Evolutionary conservation across 805 yeast genomes (phyloP), one percentile per base, ranked within the genome.

Genomic region (Wickerhamiella nectarea): DNA sequence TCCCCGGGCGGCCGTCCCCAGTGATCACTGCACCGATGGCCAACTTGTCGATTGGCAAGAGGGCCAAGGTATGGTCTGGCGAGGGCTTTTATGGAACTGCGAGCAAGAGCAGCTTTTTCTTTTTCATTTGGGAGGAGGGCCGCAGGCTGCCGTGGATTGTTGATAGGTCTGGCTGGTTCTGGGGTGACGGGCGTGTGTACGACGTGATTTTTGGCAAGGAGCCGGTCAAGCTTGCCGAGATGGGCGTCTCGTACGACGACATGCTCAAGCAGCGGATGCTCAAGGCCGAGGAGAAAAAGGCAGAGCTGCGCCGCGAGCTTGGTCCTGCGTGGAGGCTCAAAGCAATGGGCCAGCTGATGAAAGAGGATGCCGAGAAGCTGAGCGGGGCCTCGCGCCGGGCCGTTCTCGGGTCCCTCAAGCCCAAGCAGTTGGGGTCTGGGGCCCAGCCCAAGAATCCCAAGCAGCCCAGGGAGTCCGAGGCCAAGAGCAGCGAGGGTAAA

Each of bases 111-210:
- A 70, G 81, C 42, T 83, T 83, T 59, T 77, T 80, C 68, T 79
- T 82, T 56, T 72, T 80, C 38, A 60, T 84, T 50, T 76, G 74
- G 58, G 89, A 82, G 53, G 60, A 65, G 18, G 70, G 71, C 17
- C 60, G 56, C 34, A 62, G 65, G 46, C 66, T 73, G 33, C 84
- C 82, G 19, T 83, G 87, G 84, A 63, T 80, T 14, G 80, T 82
- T 15, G 94, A 84, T 57, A 68, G 94, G 51, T 78, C 76, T 53
- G 94, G 94, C 10, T 84, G 85, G 68, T 84, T 81, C 64, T 84
- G 94, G 94, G 87, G 91, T 26, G 94, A 84, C 59, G 94, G 94
- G 12, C 68, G 94, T 47, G 80, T 84, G 1, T 80, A 78, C 61
- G 94, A 84, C 58, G 71, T 75, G 42, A 54, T 84, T n/a, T 80